These are phyloP conservation scores for Aspergillus phoenicis DNA, from an alignment of 2,329 filamentous ascomycete genomes.

Conservation along the genomic window DNA sequence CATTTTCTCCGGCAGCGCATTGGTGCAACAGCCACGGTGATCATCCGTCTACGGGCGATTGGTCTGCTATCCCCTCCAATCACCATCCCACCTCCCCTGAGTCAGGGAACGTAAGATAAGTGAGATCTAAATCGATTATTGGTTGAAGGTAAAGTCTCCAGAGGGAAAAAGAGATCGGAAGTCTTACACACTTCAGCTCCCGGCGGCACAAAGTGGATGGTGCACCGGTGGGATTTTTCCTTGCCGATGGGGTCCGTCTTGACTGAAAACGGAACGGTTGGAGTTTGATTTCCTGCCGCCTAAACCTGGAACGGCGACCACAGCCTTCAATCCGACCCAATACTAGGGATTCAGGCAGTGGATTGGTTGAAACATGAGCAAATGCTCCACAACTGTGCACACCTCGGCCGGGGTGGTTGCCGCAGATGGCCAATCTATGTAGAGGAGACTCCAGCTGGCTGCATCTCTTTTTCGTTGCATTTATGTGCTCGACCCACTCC, in stretches of 20 bases:
- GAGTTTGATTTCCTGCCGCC: neutral
- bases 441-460: neutral
- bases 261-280: neutral
- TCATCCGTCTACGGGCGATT: neutral
- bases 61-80: neutral
- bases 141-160: neutral
- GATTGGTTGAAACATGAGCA: neutral
- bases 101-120: neutral
- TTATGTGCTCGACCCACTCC: neutral
- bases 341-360: neutral
- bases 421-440: constrained; percentile 3
- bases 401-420: neutral
- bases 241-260: neutral
- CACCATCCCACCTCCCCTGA: neutral
- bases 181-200: neutral
- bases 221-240: neutral
- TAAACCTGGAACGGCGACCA: neutral
- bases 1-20: neutral
- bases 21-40: neutral
- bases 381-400: neutral
- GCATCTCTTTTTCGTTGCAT: neutral
- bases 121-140: neutral
- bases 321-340: neutral
- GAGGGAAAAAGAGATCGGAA: neutral
- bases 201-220: neutral